Base-by-base conservation (phyloP, 1,139 yeast species). In the Suhomyces panamericanus region DNA sequence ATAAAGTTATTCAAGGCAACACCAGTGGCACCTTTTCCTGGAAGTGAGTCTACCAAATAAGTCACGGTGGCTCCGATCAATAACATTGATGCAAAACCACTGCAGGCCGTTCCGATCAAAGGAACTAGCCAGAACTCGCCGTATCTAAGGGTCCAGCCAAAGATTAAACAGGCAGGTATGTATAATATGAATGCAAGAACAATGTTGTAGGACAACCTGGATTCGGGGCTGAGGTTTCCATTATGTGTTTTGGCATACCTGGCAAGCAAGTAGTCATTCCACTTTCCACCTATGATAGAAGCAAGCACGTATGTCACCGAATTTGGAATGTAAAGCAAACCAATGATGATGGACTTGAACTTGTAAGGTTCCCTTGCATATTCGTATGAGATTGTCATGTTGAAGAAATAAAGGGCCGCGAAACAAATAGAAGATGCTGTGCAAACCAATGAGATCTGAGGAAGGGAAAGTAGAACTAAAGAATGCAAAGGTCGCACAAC, bases 1-100 rank as follows among this genome's bases (percentile, higher is more conserved):
- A 85, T 70, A 49, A 89, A 73, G 57, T 88, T 89, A 57, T 87
- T 88, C 46, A 89, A 63, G 0, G 96, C 96, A 35, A 88, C 88
- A 1, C 95, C 96, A 0, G 95, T 86, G 5, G 96, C 91, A 32
- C 96, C 96, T 55, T 85, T 77, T 0, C 96, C 96, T 0, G 96
- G 96, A 41, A 89, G 71, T 0, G 90, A 81, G 60, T 89, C 96
- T 2, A 89, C 91, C 47, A 89, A 67, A 59, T 87, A 89, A 0
- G 96, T 87, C 4, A 85, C 80, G 0, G 90, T 84, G 8, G 88
- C 81, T 1, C 95, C 95, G 52, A 87, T 87, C 7, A 87, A 81
- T 64, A 88, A 78, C 95, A 88, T 87, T 20, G 89, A 81, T 0
- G 93, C 87, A 59, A 85, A 80, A 0, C 96, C 96, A 62, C 85